Evolutionary conservation across 352 stramenopile genomes (phyloP), one percentile per base, ranked within the genome.

Genomic region (Thalassiosira delicatula): DNA sequence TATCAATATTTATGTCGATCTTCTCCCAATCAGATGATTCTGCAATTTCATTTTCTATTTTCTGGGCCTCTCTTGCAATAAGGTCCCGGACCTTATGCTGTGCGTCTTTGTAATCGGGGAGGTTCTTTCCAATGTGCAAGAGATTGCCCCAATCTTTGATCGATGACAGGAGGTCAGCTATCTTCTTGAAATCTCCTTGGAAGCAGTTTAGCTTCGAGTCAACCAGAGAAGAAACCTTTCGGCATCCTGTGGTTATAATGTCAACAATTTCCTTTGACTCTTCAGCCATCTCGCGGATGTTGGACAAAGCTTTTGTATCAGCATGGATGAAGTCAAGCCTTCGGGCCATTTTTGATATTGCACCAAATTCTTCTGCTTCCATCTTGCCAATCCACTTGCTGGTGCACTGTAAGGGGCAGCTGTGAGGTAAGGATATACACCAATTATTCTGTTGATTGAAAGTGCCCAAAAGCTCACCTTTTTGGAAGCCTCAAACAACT

Each of bases 21-120:
- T 42, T 70, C 5, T 91, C 86, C 65, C 68, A 88, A 17, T 91
- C 74, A 12, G 86, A 68, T 25, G 76, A 78, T 46, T 53, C 29
- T 69, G 81, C 60, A 21, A 91, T 83, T 37, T 80, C 49, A 19
- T 27, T 53, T 75, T 90, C 79, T 21, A 90, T 62, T 23, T 62
- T 32, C 19, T 84, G 37, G 12, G 79, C 79, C 57, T 87, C 49
- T 0, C 21, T n/a, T 72, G 75, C 37, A 46, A 91, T 60, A 5
- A 78, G 23, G 74, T 79, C 12, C 9, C 67, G 57, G n/a, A 81
- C 56, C 53, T 76, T 1, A 54, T 66, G 21, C 33, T 70, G 21
- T 29, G 77, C 27, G 7, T 81, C 32, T 19, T 59, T 74, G 32
- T 57, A 74, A 46, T 65, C 33, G 68, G 70, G 56, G 25, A 66